Evolutionary conservation across 2,329 filamentous ascomycete genomes (phyloP), one percentile per base, ranked within the genome.

Genomic region (Fusarium algeriense): DNA sequence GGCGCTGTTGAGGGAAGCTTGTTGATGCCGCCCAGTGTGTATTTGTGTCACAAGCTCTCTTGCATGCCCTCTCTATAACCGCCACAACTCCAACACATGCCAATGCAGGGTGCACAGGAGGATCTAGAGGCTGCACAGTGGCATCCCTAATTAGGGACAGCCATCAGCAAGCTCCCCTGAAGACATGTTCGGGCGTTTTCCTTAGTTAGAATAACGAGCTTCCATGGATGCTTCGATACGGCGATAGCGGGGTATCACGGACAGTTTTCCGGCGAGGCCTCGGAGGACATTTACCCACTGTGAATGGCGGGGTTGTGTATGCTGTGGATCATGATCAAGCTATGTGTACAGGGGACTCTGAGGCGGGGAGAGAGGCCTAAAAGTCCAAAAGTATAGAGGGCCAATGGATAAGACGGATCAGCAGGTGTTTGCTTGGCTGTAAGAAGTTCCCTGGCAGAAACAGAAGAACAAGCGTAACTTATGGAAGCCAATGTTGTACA

Each of bases 231-330:
- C 73, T 76, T 76, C 75, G 61, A 76, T 64, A 74, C 38, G 38
- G 69, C 52, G 71, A 69, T 76, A 76, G 75, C 71, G 75, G 75
- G 75, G 74, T 76, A 73, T 75, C 32, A 61, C 71, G 66, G 67
- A 62, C 64, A 64, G 67, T 60, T 73, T 74, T 44, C 62, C 54
- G 34, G 60, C 48, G 37, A 69, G 64, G 54, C 34, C 60, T 66
- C 44, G 54, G 66, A 48, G 61, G 48, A 28, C 37, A 58, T 62
- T 50, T 61, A 56, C 61, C 64, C 59, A 64, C 64, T 50, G 54
- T 71, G 64, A 69, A 67, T 73, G 61, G 73, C 67, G 73, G 73
- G 71, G 72, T 62, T 67, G 53, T 69, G 50, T 67, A 37, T 60
- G 48, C 48, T 56, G 71, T 71, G 69, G 73, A 50, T 65, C 56